These are phyloP conservation scores for Blastobotrys ciferrii DNA, from an alignment of 1,139 yeast species.

Conservation along the genomic window DNA sequence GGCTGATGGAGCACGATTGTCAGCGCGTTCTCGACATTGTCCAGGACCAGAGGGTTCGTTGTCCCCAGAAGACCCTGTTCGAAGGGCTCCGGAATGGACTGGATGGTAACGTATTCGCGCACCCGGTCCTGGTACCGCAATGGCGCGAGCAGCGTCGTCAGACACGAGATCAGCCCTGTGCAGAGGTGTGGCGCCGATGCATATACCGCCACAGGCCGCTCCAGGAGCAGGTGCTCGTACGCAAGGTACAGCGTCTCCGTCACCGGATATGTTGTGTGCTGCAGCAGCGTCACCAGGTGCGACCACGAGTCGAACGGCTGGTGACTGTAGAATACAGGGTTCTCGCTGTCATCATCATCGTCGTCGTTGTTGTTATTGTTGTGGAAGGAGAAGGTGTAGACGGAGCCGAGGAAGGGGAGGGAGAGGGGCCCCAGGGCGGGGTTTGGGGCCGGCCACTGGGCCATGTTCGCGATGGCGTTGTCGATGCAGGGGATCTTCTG, in stretches of 20 bases:
- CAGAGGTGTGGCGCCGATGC: slow-evolving; percentile 29
- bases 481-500: slow-evolving; percentile 31
- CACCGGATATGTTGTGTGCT: slow-evolving; percentile 1
- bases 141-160: slow-evolving; percentile 29
- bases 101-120: slow-evolving; percentile 32
- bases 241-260: slow-evolving; percentile 28
- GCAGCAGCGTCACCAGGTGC: slow-evolving; percentile 5
- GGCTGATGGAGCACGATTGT: slow-evolving; percentile 15
- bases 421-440: slow-evolving; percentile 20
- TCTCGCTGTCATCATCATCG: neutral
- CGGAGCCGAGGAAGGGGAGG: slow-evolving; percentile 31
- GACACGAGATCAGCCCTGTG: slow-evolving; percentile 28
- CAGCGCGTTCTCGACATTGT: slow-evolving; percentile 15
- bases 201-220: slow-evolving; percentile 29
- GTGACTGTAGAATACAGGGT: neutral
- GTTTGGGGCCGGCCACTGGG: slow-evolving; percentile 32
- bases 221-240: slow-evolving; percentile 29
- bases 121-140: slow-evolving; percentile 25
- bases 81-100: slow-evolving; percentile 21
- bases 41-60: slow-evolving; percentile 29
- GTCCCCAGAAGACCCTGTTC: slow-evolving; percentile 29
- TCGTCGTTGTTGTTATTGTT: neutral
- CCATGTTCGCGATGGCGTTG: slow-evolving; percentile 30
- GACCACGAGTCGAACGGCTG: slow-evolving; percentile 7
- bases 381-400: slow-evolving; percentile 18